Evolutionary conservation across 257 asterid species (phyloP).

Genomic region (Linaria vulgaris): DNA sequence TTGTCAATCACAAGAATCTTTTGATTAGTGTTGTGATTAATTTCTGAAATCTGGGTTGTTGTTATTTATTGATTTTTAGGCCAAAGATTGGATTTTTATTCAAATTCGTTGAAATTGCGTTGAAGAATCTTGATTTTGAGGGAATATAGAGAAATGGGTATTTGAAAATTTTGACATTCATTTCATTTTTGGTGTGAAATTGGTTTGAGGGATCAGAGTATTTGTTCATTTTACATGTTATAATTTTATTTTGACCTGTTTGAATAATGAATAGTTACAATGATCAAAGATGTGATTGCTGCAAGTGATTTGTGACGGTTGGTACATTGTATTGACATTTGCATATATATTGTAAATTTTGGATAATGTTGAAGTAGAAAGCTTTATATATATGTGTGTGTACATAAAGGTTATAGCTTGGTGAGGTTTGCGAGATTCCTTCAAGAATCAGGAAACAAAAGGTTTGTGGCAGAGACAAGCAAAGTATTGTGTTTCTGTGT

Average conservation of each 20-base stretch:
- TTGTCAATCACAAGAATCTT: constrained; percentile 24
- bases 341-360: too few relatives aligned
- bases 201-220: background rate
- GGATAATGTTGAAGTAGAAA: constrained; percentile 20
- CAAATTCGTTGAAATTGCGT: constrained; percentile 13
- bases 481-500: too few relatives aligned
- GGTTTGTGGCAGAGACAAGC: too few relatives aligned
- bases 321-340: too few relatives aligned
- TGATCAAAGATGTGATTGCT: too few relatives aligned
- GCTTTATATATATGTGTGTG: constrained; percentile 21
- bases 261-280: too few relatives aligned
- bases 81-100: constrained; percentile 29
- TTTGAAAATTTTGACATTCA: constrained; percentile 18
- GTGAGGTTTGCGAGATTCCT: constrained; percentile 6
- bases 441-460: too few relatives aligned
- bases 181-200: constrained; percentile 18
- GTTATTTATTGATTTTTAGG: constrained; percentile 35
- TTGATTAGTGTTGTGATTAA: constrained; percentile 25
- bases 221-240: too few relatives aligned
- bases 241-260: too few relatives aligned
- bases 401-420: background rate
- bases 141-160: constrained; percentile 26
- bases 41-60: constrained; percentile 29
- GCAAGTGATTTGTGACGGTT: too few relatives aligned
- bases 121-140: constrained; percentile 22